Conservation (phyloP, 208 protist species). For the Leishmania major region DNA sequence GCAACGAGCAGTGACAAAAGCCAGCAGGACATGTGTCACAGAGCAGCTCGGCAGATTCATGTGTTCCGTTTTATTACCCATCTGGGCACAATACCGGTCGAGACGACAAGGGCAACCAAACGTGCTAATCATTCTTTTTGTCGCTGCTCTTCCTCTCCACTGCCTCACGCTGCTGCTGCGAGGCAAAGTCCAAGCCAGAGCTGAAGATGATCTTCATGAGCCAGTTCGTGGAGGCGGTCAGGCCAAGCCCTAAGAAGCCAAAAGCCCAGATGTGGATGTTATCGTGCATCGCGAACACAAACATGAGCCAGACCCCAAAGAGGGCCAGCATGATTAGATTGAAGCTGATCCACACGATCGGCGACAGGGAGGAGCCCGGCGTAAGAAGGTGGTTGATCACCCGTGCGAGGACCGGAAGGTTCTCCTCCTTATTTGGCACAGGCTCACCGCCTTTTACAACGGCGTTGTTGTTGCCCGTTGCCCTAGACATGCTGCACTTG, state of each 20-base stretch:
- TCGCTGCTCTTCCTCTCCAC: constrained; percentile 20
- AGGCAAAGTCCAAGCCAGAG: constrained; percentile 57
- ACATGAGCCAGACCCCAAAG: constrained; percentile 73
- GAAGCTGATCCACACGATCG: constrained; percentile 78
- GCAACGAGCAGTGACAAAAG: background rate
- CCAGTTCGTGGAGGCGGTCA: constrained; percentile 88
- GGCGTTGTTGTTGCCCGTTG: background rate
- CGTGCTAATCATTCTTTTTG: constrained; percentile 39
- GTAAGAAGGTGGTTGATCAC: constrained; percentile 86
- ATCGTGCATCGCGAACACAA: constrained; percentile 72
- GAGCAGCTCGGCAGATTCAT: background rate
- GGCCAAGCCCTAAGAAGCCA: constrained; percentile 77
- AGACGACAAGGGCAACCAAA: background rate
- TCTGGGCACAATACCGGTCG: background rate
- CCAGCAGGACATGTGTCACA: background rate
- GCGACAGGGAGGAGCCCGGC: constrained; percentile 84
- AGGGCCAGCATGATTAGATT: constrained; percentile 82
- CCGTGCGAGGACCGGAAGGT: constrained; percentile 63
- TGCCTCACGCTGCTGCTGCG: constrained; percentile 32
- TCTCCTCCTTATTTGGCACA: constrained; percentile 32
- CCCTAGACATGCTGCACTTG: background rate
- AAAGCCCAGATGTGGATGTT: constrained; percentile 90
- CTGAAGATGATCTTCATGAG: constrained; percentile 84
- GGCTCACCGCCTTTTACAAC: background rate
- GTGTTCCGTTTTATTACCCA: background rate